Percentiles rank a stretch among this genome's conserved stretches.
Evolutionary conservation across 192 early-diverging fungal genomes (phyloP).

Genomic region (Diversispora eburnea): DNA sequence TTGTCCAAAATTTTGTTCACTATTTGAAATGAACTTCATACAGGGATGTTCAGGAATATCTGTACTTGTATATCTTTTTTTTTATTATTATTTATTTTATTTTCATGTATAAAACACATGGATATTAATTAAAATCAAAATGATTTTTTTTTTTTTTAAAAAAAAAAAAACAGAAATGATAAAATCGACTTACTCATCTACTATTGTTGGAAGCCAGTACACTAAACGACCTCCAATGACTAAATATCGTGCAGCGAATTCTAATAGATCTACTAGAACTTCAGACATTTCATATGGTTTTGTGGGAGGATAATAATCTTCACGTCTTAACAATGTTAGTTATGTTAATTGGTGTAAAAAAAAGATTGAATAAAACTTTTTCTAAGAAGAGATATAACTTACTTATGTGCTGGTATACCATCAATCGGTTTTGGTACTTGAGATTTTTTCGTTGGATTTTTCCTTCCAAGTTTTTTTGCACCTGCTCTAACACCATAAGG

Average conservation of each 20-base stretch:
- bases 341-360: no score
- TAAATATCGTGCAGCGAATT: constrained; percentile 77
- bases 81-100: not conserved
- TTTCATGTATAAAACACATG: not conserved
- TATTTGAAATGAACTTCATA: constrained; percentile 80
- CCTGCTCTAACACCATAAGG: constrained; percentile 98
- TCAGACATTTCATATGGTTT: constrained; percentile 94
- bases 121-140: not conserved
- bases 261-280: constrained; percentile 78
- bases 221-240: constrained; percentile 81
- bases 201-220: constrained; percentile 94
- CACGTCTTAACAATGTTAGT: constrained; percentile 30
- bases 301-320: constrained; percentile 83
- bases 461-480: constrained; percentile 83
- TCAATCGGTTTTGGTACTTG: constrained; percentile 41
- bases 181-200: constrained; percentile 60
- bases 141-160: no score
- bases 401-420: constrained; percentile 46
- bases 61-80: constrained; percentile 53
- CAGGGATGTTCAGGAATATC: constrained; percentile 84
- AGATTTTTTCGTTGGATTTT: constrained; percentile 45
- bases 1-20: constrained; percentile 90
- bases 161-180: not conserved
- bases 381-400: not conserved
- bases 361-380: no score